These are phyloP conservation scores for Hanseniaspora mollemarum DNA, from an alignment of 805 yeast genomes.

Conservation along the genomic window DNA sequence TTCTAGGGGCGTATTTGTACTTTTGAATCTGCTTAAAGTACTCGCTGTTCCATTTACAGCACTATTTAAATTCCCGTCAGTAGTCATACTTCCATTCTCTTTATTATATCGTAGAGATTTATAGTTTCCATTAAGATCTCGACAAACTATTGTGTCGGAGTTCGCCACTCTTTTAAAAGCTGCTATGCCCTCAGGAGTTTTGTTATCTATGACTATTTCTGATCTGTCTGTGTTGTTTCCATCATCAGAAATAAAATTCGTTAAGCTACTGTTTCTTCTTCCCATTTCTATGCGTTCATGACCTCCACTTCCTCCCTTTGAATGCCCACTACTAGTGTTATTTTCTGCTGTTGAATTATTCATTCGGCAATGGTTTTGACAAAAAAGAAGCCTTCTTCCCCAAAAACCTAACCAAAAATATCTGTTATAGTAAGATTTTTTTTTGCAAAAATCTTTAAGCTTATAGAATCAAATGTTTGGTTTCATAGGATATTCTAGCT, in stretches of 20 bases:
- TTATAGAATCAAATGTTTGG: no score
- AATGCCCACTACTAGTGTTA: not conserved
- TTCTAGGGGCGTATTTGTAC: not conserved
- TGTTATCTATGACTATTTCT: not conserved
- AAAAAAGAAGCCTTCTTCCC: not conserved
- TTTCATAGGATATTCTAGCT: no score
- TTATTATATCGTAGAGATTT: not conserved
- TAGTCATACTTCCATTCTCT: not conserved
- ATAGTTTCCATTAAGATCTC: not conserved
- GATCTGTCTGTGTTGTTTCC: not conserved
- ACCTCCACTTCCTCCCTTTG: not conserved
- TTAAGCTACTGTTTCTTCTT: not conserved
- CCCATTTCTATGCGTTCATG: conserved; percentile 1
- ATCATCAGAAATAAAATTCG: not conserved
- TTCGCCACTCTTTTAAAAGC: conserved; percentile 1
- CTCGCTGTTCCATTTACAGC: not conserved
- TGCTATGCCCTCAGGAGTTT: not conserved
- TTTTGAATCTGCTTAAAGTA: not conserved
- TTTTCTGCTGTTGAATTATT: conserved; percentile 1
- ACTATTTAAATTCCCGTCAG: not conserved
- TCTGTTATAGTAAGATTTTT: no score
- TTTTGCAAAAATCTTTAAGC: no score
- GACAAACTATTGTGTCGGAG: not conserved
- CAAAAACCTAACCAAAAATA: no score
- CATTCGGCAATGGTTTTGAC: not conserved